phyloP scores from a whole-genome alignment of 768 basidiomycete genomes.

The Amanita exitialis region DNA sequence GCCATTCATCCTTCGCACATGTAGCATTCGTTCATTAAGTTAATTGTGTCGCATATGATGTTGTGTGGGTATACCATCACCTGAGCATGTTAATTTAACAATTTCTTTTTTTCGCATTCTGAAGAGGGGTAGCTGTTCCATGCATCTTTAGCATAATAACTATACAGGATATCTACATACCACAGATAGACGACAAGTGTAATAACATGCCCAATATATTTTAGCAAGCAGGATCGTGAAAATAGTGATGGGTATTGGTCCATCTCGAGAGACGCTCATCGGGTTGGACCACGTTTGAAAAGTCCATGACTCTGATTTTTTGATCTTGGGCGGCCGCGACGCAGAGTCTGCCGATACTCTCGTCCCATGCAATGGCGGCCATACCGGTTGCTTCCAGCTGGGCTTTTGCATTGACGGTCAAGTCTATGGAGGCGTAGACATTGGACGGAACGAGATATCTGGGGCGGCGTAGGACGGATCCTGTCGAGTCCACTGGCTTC shows the following conservation, averaged over 20 bases:
- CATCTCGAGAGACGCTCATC: constrained; percentile 19
- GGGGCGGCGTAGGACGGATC: constrained; percentile 8
- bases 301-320: constrained; percentile 38
- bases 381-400: constrained; percentile 19
- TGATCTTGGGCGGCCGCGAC: constrained; percentile 32
- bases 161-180: neutral
- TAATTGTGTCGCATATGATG: neutral
- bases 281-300: constrained; percentile 21
- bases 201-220: neutral
- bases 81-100: neutral
- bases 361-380: constrained; percentile 54
- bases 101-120: neutral
- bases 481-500: neutral
- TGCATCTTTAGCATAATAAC: constrained; percentile 1
- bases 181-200: constrained; percentile 1
- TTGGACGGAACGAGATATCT: constrained; percentile 2
- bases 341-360: constrained; percentile 50
- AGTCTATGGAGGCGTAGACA: constrained; percentile 4
- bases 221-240: neutral
- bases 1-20: neutral
- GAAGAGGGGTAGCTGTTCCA: neutral
- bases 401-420: constrained; percentile 3
- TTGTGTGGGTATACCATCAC: neutral
- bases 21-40: neutral
- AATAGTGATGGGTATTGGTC: constrained; percentile 22